Evolutionary conservation across 805 yeast genomes (phyloP).

Genomic region (Suhomyces xylopsoci): DNA sequence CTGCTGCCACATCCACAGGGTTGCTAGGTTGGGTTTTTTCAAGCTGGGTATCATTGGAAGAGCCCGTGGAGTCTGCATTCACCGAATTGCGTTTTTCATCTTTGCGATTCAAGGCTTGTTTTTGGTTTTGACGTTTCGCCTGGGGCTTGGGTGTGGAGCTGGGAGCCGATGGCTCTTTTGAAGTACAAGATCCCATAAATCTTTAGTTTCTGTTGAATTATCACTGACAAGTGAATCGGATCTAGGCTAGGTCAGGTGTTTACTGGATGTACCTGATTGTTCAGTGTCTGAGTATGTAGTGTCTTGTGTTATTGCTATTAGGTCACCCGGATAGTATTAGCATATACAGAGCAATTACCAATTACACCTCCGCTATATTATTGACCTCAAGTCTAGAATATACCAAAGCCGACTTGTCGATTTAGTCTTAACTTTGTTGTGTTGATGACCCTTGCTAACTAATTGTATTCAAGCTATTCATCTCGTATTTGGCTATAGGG

Average conservation of each 20-base stretch:
- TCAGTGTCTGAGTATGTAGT: too few species aligned
- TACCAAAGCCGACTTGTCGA: not conserved
- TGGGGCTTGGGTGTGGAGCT: not conserved
- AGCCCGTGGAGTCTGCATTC: slow-evolving; percentile 9
- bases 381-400: not conserved
- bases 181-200: slow-evolving; percentile 12
- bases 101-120: slow-evolving; percentile 8
- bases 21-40: not conserved
- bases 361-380: not conserved
- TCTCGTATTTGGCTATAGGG: not conserved
- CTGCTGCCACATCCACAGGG: slow-evolving; percentile 3
- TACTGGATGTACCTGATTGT: not conserved
- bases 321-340: too few species aligned
- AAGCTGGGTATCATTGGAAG: slow-evolving; percentile 7
- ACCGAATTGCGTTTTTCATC: slow-evolving; percentile 3
- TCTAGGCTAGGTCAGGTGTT: not conserved
- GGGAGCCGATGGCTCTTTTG: slow-evolving; percentile 10
- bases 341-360: not conserved
- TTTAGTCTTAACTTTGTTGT: not conserved
- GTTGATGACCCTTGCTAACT: not conserved
- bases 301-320: too few species aligned
- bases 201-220: too few species aligned
- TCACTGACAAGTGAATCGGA: not conserved
- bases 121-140: slow-evolving; percentile 15
- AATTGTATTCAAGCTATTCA: not conserved